Evolutionary conservation across 2,329 filamentous ascomycete genomes (phyloP).

Genomic region (Fusarium sp.): DNA sequence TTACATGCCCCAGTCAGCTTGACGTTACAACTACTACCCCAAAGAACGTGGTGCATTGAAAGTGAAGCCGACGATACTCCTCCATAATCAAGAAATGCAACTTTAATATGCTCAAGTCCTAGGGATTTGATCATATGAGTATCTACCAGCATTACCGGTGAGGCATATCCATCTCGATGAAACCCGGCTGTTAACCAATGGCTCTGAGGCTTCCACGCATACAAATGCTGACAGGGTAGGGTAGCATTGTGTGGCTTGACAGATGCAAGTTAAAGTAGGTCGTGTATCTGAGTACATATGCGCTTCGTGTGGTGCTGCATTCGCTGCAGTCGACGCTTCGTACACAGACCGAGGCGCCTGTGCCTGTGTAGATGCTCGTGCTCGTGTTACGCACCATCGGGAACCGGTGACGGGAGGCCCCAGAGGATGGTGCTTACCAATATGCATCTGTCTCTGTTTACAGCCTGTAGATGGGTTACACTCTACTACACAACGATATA

Average conservation of each 20-base stretch:
- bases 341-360: slow-evolving; percentile 11
- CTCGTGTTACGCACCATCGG: slow-evolving; percentile 19
- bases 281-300: background rate
- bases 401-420: slow-evolving; percentile 21
- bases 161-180: slow-evolving; percentile 10
- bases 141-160: slow-evolving; percentile 17
- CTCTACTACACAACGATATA: background rate
- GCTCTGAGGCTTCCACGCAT: slow-evolving; percentile 14
- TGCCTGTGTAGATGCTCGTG: background rate
- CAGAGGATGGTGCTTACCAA: background rate
- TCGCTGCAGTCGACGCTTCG: slow-evolving; percentile 7
- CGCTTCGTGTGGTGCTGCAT: background rate
- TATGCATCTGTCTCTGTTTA: slow-evolving; percentile 6
- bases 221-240: slow-evolving; percentile 17
- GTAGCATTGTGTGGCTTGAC: slow-evolving; percentile 23
- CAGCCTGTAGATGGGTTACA: slow-evolving; percentile 4
- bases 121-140: slow-evolving; percentile 15
- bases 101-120: slow-evolving; percentile 1
- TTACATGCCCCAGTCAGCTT: background rate
- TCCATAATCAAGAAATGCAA: background rate
- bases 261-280: slow-evolving; percentile 25
- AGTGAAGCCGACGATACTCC: slow-evolving; percentile 19
- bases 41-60: background rate
- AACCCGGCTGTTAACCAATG: slow-evolving; percentile 12
- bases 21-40: background rate